Evolutionary conservation across 164 flowering plant genomes (phyloP), one percentile per base, ranked within the genome.

Genomic region (Pachysandra terminalis): DNA sequence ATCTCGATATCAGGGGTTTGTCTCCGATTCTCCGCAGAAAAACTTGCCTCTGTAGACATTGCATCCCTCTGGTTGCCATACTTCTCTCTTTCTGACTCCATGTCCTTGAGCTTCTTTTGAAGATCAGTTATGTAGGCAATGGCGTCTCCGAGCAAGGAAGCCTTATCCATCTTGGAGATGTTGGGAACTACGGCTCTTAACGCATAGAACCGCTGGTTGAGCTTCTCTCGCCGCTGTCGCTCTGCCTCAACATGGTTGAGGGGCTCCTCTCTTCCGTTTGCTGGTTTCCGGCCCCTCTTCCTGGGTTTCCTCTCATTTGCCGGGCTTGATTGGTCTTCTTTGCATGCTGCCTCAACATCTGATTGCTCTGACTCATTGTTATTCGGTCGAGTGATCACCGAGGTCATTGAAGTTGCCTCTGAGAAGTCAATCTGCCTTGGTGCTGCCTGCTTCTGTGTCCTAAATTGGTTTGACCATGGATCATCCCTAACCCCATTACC

Each of bases 391-490:
- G 82, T 22, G 5, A 78, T 61, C 37, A 67, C 63, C 21, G 86
- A 40, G 14, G 86, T 74, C 75, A 83, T 80, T 37, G 93, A 79
- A 5, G 85, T 73, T 5, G 83, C 85, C 53, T 82, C 90, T 0
- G 89, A 41, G 55, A 92, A 90, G 75, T 95, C 91, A 68, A 92
- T 85, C 63, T 92, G 93, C n/a, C n/a, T n/a, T 82, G 81, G 84
- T 56, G 67, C 85, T 26, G 66, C 73, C 59, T 82, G 86, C 80
- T 85, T 87, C 68, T 85, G 92, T 9, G 78, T 65, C 68, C 79
- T 90, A 57, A 71, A 77, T 41, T 78, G 78, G 67, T 63, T 83
- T 25, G 75, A 45, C 59, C 78, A 77, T 64, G 66, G 79, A 2
- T 83, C 90, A 32, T 81, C 87, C 64, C 82, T 74, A 9, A 25